Evolutionary conservation across 371 early-diverging fungal genomes (phyloP), one percentile per base, ranked within the genome.

Genomic region (Dentiscutata heterogama): DNA sequence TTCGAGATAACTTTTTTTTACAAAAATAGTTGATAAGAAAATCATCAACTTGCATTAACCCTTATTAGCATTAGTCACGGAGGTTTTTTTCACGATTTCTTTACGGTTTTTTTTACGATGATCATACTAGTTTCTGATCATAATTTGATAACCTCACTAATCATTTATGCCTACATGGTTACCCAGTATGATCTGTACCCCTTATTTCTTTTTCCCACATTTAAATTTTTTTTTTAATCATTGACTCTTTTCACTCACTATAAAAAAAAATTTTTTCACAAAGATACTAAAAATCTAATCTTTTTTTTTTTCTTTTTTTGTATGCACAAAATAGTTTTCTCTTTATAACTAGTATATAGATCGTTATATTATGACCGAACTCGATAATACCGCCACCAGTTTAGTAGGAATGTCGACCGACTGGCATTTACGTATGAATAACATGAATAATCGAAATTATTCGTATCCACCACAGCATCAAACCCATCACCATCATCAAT

Each of bases 381-480:
- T 76, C 16, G 76, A 76, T n/a, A 10, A 35, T 5, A 20, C 56
- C 5, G 8, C 70, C 13, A 18, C 35, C 7, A 76, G 51, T 42
- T 39, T 76, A 22, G 76, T 60, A 20, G 60, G 60, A 60, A 42
- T 35, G 22, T 20, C 22, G 3, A 13, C 46, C 18, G 76, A 61
- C 29, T 76, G 76, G 76, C 27, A 50, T 22, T 56, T 22, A 68
- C 70, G 70, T 22, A 39, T 68, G n/a, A 68, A 46, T 39, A 60
- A 60, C 11, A 46, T 5, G 1, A 42, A 13, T 20, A 31, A 1
- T 14, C 35, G 76, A 58, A 60, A 42, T n/a, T 76, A 51, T 42
- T 22, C 51, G 14, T 73, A 73, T 29, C 53, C n/a, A 72, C 74
- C 54, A 29, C 39, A 56, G 8, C 76, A 76, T 13, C 76, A 10